Evolutionary conservation across 306 rosid species (phyloP).

Genomic region (Castanea crenata): DNA sequence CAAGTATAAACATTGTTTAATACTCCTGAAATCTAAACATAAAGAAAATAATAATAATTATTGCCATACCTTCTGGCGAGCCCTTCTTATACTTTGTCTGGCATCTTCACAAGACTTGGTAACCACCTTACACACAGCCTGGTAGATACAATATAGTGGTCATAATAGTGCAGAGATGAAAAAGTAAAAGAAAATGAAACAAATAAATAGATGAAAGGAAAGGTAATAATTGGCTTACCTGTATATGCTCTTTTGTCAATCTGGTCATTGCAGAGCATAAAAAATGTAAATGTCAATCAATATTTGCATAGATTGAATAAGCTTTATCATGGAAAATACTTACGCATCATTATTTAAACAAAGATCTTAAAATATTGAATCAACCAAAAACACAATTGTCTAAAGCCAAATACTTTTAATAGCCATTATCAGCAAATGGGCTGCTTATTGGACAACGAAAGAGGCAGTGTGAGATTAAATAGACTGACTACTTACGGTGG

Average conservation of each 20-base stretch:
- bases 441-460: conserved; percentile 4
- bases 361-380: neutral
- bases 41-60: neutral
- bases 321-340: neutral
- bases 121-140: conserved; percentile 80
- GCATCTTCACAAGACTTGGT: conserved; percentile 86
- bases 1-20: neutral
- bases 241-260: conserved; percentile 91
- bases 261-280: conserved; percentile 43
- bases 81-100: conserved; percentile 82
- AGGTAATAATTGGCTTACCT: conserved; percentile 41
- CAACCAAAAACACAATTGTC: neutral
- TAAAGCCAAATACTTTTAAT: conserved; percentile 8
- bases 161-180: neutral
- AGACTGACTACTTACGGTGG: conserved; percentile 70
- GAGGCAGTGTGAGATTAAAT: conserved; percentile 12
- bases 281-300: conserved; percentile 23
- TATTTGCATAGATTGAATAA: neutral
- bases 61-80: conserved; percentile 77
- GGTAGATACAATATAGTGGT: conserved; percentile 16
- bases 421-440: conserved; percentile 19
- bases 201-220: conserved; percentile 4
- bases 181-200: neutral
- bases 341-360: neutral
- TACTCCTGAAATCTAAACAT: neutral